Evolutionary conservation across 208 protist genomes (phyloP), one percentile per base, ranked within the genome.

Genomic region (Trypanosoma melophagium): DNA sequence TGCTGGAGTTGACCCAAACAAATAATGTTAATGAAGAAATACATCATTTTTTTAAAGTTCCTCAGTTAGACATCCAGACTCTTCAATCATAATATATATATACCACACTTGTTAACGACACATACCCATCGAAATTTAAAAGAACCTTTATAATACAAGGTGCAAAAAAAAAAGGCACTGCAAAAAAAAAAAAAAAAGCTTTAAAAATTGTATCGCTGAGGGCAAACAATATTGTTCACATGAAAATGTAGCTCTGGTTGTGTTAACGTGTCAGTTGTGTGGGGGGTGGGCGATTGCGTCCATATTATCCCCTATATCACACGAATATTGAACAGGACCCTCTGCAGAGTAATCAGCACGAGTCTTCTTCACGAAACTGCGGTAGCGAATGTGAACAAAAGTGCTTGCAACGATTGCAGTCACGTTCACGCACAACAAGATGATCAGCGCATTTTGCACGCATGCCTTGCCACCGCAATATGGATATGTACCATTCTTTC

Each of bases 391-490:
- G 57, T 77, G 60, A 1, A 78, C 71, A 19, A 80, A 14, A 7
- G 69, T 44, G 19, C 60, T 66, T 3, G 70, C 60, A 31, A 47
- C 9, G 40, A 66, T 56, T 35, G 74, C 79, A 28, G 65, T 53
- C 7, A 54, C 66, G 53, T 58, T 57, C 12, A 72, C 56, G 51
- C 52, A 66, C 44, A 69, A 52, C 14, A 84, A 61, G 8, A 80
- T 69, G 40, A 81, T 72, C 21, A 84, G 63, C 12, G 64, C 75
- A 25, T 63, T 69, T 49, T 68, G 66, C 22, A 80, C 51, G 42
- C 79, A 84, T 61, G 55, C 56, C 28, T 73, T 74, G 28, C 75
- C 70, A n/a, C 61, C 70, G 22, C 74, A 67, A 42, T 66, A 74
- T 0, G 69, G 63, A 31, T 68, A 42, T 24, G 63, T 64, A 35